Evolutionary conservation across 805 yeast genomes (phyloP).

Genomic region (Cyberlindnera xylosilytica): DNA sequence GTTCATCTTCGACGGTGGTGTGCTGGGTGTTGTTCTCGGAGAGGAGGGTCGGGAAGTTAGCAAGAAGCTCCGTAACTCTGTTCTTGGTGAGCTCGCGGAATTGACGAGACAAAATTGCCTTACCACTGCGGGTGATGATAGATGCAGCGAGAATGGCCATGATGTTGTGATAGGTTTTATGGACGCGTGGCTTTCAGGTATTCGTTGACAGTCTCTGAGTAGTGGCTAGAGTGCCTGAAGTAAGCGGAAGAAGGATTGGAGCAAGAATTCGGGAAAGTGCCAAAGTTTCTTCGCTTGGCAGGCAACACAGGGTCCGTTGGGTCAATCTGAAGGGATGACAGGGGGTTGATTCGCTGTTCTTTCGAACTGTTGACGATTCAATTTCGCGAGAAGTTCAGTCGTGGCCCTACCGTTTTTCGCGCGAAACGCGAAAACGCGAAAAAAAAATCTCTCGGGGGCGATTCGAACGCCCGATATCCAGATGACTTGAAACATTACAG

Average conservation of each 20-base stretch:
- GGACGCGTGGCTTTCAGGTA: slow-evolving; percentile 1
- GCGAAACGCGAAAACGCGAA: not conserved
- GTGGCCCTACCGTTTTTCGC: slow-evolving; percentile 1
- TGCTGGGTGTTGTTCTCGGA: slow-evolving; percentile 73
- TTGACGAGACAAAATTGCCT: slow-evolving; percentile 88
- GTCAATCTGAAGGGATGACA: too few relatives aligned
- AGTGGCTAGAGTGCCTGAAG: too few relatives aligned
- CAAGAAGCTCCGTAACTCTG: slow-evolving; percentile 78
- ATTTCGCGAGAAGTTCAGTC: not conserved
- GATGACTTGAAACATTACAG: slow-evolving; percentile 38
- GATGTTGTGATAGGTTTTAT: not conserved
- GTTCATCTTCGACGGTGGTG: slow-evolving; percentile 90
- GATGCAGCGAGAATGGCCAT: slow-evolving; percentile 91
- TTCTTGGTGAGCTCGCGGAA: slow-evolving; percentile 82
- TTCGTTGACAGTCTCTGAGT: too few relatives aligned
- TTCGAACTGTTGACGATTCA: too few relatives aligned
- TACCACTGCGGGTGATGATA: slow-evolving; percentile 90
- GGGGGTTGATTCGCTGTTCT: too few relatives aligned
- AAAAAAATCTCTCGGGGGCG: slow-evolving; percentile 44
- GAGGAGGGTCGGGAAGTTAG: slow-evolving; percentile 80
- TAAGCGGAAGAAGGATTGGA: too few relatives aligned
- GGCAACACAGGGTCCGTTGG: too few relatives aligned
- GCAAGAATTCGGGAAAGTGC: too few relatives aligned
- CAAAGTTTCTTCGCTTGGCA: too few relatives aligned
- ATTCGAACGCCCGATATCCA: slow-evolving; percentile 50